Conservation (phyloP, 179 eudicot species). For the Patellifolia procumbens region DNA sequence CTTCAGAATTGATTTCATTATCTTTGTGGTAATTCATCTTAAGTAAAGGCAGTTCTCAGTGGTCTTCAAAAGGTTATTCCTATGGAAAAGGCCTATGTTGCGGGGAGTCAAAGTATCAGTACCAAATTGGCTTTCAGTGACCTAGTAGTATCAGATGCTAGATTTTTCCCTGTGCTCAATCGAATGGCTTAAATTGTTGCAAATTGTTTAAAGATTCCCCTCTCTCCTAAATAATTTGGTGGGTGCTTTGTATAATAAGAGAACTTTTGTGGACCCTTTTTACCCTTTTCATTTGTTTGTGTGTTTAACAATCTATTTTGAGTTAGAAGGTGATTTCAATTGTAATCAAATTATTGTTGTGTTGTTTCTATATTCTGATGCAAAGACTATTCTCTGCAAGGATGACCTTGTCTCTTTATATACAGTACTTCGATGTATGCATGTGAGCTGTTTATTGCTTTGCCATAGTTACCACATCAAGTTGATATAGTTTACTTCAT, state of each 20-base stretch:
- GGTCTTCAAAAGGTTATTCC: not conserved
- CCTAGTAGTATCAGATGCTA: not conserved
- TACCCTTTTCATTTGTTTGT: not conserved
- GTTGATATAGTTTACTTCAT: not conserved
- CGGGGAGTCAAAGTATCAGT: not conserved
- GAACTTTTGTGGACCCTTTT: not conserved
- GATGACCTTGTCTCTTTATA: not conserved
- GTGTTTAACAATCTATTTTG: not conserved
- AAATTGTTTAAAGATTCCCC: not conserved
- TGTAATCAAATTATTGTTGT: not conserved
- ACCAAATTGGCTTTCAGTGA: not conserved
- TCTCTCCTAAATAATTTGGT: not conserved
- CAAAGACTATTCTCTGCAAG: not conserved
- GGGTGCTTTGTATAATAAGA: not conserved
- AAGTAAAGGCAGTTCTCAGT: not conserved
- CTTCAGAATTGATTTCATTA: not conserved
- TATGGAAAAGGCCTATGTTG: not conserved
- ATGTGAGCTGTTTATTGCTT: not conserved
- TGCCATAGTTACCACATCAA: not conserved
- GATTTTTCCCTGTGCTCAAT: not conserved
- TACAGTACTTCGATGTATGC: not conserved
- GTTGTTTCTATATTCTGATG: not conserved
- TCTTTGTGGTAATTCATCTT: not conserved
- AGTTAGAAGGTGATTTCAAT: not conserved
- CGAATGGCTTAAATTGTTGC: not conserved